Percentiles rank a stretch among this genome's conserved stretches.
Evolutionary conservation across 306 rosid genomes (phyloP).

Genomic region (peach (Prunus persica)): Prunus_persica_NCBIv2 NC_034011.1:6972001-6972500

Average conservation of each 20-base stretch:
- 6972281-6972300: too few relatives aligned
- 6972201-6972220: not conserved
- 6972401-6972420: fast-evolving
- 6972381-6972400: too few relatives aligned
- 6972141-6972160: not conserved
- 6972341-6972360: too few relatives aligned
- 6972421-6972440: fast-evolving
- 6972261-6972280: too few relatives aligned
- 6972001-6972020: not conserved
- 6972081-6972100: not conserved
- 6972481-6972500: too few relatives aligned
- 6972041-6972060: not conserved
- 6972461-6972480: too few relatives aligned
- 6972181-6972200: not conserved
- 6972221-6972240: not conserved
- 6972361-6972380: fast-evolving
- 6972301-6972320: too few relatives aligned
- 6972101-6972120: constrained; percentile 19
- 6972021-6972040: not conserved
- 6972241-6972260: not conserved
- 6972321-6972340: too few relatives aligned
- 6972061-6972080: constrained; percentile 14
- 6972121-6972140: not conserved
- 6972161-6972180: not conserved
- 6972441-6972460: fast-evolving